These are phyloP conservation scores for Pythium monospermum DNA, from an alignment of 352 stramenopile species.

Conservation along the genomic window DNA sequence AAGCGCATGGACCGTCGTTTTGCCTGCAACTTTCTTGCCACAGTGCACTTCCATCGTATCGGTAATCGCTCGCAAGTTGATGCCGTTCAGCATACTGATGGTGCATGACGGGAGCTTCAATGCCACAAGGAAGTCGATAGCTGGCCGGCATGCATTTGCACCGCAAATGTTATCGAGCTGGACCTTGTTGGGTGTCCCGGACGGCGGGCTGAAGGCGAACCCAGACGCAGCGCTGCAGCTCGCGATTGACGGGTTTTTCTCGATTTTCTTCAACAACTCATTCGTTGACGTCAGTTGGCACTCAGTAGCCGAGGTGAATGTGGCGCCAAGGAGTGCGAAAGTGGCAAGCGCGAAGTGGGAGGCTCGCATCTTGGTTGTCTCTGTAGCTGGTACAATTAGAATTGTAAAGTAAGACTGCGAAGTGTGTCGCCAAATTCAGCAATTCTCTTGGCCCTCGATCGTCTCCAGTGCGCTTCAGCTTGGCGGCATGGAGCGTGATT, in stretches of 20 bases:
- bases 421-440: too few relatives aligned
- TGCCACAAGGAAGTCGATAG: neutral
- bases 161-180: constrained; percentile 18
- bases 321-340: neutral
- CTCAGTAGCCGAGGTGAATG: neutral
- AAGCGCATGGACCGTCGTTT: too few relatives aligned
- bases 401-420: too few relatives aligned
- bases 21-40: neutral
- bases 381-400: too few relatives aligned
- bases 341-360: neutral
- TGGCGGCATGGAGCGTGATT: too few relatives aligned
- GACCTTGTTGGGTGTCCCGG: neutral
- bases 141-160: neutral
- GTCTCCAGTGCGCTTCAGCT: too few relatives aligned
- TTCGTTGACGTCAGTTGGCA: constrained; percentile 8
- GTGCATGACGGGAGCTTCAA: constrained; percentile 22
- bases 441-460: too few relatives aligned
- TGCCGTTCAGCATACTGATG: constrained; percentile 23
- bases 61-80: constrained; percentile 18
- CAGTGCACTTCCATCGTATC: constrained; percentile 7
- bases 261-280: constrained; percentile 13
- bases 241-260: constrained; percentile 1
- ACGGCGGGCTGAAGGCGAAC: constrained; percentile 11
- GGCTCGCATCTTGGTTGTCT: neutral
- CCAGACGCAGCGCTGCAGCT: constrained; percentile 4